Evolutionary conservation across 805 yeast species (phyloP).

Genomic region (Henningerozyma blattae): DNA sequence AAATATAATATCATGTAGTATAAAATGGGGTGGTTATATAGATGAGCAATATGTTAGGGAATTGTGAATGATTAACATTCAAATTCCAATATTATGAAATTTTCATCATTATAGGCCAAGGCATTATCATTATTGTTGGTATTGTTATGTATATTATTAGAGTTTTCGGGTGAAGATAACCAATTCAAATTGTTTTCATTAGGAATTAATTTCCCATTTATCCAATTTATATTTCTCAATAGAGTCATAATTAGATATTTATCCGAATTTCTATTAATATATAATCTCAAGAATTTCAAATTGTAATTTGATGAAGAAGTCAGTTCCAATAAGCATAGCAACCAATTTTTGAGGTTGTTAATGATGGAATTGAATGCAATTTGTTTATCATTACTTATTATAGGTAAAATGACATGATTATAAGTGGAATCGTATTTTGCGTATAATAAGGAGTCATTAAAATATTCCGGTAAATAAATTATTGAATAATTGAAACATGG

Average conservation of each 20-base stretch:
- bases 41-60: neutral
- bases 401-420: slow-evolving; percentile 14
- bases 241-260: slow-evolving; percentile 12
- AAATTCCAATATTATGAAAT: slow-evolving; percentile 19
- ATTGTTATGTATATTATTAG: too few species aligned
- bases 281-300: slow-evolving; percentile 11
- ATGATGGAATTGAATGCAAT: neutral
- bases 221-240: slow-evolving; percentile 22
- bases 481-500: slow-evolving; percentile 16
- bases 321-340: slow-evolving; percentile 19
- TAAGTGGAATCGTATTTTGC: slow-evolving; percentile 11
- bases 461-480: slow-evolving; percentile 16
- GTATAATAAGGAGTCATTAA: slow-evolving; percentile 15
- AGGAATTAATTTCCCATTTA: slow-evolving; percentile 20
- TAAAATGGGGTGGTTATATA: neutral
- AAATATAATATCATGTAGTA: neutral
- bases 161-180: too few species aligned
- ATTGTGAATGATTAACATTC: slow-evolving; percentile 11
- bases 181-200: slow-evolving; percentile 13
- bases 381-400: neutral
- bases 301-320: slow-evolving; percentile 9
- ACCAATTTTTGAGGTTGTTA: slow-evolving; percentile 14
- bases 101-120: slow-evolving; percentile 15
- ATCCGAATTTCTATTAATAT: slow-evolving; percentile 12
- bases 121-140: slow-evolving; percentile 5